phyloP scores from a whole-genome alignment of 2,329 filamentous ascomycete species.

The Trichoderma harzianum region DNA sequence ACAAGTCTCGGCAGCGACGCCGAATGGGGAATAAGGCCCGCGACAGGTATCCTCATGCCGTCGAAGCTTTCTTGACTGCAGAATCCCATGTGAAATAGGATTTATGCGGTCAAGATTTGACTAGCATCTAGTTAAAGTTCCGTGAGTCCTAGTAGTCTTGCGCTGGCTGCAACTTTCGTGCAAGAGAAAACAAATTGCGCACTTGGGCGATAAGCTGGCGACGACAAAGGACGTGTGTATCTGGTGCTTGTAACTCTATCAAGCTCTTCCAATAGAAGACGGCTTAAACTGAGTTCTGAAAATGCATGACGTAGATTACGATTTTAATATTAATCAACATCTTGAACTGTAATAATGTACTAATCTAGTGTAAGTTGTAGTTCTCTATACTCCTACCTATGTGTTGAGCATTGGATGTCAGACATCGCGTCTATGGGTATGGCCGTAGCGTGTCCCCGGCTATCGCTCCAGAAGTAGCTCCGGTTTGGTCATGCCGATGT shows the following conservation, averaged over 20 bases:
- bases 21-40: constrained; percentile 9
- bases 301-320: neutral
- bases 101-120: neutral
- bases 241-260: neutral
- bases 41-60: neutral
- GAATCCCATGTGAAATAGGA: neutral
- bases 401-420: neutral
- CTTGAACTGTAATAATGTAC: neutral
- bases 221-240: neutral
- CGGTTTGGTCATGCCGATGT: neutral
- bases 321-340: neutral
- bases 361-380: neutral
- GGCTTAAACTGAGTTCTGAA: neutral
- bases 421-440: neutral
- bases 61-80: neutral
- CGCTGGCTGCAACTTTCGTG: neutral
- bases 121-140: neutral
- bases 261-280: neutral
- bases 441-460: neutral
- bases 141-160: neutral
- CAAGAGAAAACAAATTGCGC: neutral
- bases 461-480: neutral
- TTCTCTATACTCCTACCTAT: neutral
- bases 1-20: neutral
- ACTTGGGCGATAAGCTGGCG: neutral